A percentile compares a stretch with the other conserved stretches of the same genome.
These are phyloP conservation scores for Tephrocybe sp. DNA, from an alignment of 768 basidiomycete species.

Conservation along the genomic window DNA sequence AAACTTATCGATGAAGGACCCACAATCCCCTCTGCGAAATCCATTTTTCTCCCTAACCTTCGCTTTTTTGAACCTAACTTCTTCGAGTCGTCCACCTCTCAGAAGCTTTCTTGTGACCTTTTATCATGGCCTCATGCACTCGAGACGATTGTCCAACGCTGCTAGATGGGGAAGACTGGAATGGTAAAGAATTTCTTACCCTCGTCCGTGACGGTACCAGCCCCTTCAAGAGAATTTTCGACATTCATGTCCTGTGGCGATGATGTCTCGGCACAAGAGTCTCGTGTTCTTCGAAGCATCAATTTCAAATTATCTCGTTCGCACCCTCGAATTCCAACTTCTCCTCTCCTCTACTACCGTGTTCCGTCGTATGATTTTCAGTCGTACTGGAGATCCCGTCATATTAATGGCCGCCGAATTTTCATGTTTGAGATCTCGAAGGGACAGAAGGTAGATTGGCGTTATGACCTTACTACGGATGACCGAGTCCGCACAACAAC, in stretches of 20 bases:
- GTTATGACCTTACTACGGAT: neutral
- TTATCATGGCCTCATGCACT: slow-evolving; percentile 11
- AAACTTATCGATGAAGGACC: too few relatives aligned
- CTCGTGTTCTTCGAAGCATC: neutral
- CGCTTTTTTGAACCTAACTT: too few relatives aligned
- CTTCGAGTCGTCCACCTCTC: too few relatives aligned
- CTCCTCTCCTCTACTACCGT: slow-evolving; percentile 1
- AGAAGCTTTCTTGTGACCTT: slow-evolving; percentile 30
- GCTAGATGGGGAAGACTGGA: neutral
- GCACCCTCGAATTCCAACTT: neutral
- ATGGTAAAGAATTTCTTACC: neutral
- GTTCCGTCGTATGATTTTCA: neutral
- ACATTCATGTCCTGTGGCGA: neutral
- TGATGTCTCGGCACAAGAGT: neutral
- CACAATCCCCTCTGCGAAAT: too few relatives aligned
- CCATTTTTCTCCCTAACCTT: too few relatives aligned
- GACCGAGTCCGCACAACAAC: neutral
- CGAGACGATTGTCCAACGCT: neutral
- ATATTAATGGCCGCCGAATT: neutral
- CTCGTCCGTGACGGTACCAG: neutral
- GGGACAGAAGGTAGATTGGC: neutral
- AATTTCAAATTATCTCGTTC: neutral
- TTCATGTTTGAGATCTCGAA: slow-evolving; percentile 1
- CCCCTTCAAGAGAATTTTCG: neutral
- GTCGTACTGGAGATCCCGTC: neutral